Evolutionary conservation across 371 early-diverging fungal genomes (phyloP), one percentile per base, ranked within the genome.

Genomic region (Spiromyces aspiralis): DNA sequence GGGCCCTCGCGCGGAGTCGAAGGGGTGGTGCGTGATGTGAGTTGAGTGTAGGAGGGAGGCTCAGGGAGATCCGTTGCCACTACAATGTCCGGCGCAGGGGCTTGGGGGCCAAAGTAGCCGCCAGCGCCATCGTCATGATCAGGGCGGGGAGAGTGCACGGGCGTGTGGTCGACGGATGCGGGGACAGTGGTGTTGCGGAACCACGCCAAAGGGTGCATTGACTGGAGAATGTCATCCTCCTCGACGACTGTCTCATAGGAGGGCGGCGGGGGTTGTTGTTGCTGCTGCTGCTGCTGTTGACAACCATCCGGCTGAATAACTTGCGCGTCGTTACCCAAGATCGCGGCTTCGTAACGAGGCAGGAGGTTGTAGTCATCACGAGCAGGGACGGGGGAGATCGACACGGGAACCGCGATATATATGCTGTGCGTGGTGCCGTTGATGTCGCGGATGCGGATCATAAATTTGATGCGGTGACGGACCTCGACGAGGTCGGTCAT

Each of bases 331-430:
- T 16, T 35, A 10, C 35, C 35, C 6, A 16, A 35, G 6, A 59
- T n/a, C 12, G 60, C 56, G 3, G 58, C 23, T 48, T 62, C 61
- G 28, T 66, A 66, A 12, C 56, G 62, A 16, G 66, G 66, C 50
- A 66, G 45, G 12, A 59, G 47, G 23, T 43, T 48, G 4, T 53
- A 43, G 16, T 66, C 62, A 25, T 61, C 66, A 23, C 58, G 59
- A 3, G 62, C 56, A 25, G 51, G 60, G 35, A 63, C 66, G 12
- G 62, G 58, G 59, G 59, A 56, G 22, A 66, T 59, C 10, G 57
- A 48, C 12, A 66, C 62, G 21, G 66, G 66, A 16, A 62, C 66
- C 3, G 62, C 66, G 16, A 66, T 59, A 27, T 59, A 66, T 20
- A 66, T 54, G 26, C 54, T 55, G 48, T 66, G 66, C 16, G 62